Evolutionary conservation across 2,329 filamentous ascomycete species (phyloP).

Genomic region (Monosporascus sp.): DNA sequence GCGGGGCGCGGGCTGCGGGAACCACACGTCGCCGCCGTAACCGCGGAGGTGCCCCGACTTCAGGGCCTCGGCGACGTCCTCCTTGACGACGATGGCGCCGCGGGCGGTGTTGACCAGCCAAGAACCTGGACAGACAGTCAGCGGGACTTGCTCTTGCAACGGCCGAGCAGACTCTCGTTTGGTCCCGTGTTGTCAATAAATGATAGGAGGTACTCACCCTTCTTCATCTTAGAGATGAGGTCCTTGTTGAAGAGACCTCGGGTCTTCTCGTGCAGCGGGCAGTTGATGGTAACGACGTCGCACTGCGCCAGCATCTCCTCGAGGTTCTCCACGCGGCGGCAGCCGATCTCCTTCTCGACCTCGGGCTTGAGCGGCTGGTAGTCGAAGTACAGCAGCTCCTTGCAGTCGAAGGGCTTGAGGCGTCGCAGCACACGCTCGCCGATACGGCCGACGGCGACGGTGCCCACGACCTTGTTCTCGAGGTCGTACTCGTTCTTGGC

Average conservation of each 20-base stretch:
- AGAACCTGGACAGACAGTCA: slow-evolving; percentile 50
- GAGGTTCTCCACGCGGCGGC: slow-evolving; percentile 78
- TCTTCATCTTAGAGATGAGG: slow-evolving; percentile 98
- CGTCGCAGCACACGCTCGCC: slow-evolving; percentile 95
- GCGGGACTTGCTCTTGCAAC: not conserved
- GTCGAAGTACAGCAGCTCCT: slow-evolving; percentile 98
- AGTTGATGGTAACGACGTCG: slow-evolving; percentile 99
- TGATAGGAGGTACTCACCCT: slow-evolving; percentile 48
- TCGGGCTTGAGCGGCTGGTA: slow-evolving; percentile 90
- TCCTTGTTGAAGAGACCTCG: slow-evolving; percentile 98
- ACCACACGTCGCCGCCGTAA: slow-evolving; percentile 90
- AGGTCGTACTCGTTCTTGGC: slow-evolving; percentile 99
- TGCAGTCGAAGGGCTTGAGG: slow-evolving; percentile 97
- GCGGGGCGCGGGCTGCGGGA: slow-evolving; percentile 91
- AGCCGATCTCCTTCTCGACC: slow-evolving; percentile 92
- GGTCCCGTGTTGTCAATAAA: too few relatives aligned
- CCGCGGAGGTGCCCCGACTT: slow-evolving; percentile 86
- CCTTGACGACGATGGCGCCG: slow-evolving; percentile 98
- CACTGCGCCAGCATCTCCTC: slow-evolving; percentile 94
- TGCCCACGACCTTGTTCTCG: slow-evolving; percentile 95
- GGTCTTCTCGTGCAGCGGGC: slow-evolving; percentile 97
- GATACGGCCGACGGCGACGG: slow-evolving; percentile 94
- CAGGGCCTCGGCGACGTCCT: slow-evolving; percentile 92
- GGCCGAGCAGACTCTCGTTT: too few relatives aligned
- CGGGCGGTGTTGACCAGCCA: slow-evolving; percentile 99